These are phyloP conservation scores for Thermothielavioides terrestris DNA, from an alignment of 495 filamentous ascomycete genomes.

Conservation along the genomic window DNA sequence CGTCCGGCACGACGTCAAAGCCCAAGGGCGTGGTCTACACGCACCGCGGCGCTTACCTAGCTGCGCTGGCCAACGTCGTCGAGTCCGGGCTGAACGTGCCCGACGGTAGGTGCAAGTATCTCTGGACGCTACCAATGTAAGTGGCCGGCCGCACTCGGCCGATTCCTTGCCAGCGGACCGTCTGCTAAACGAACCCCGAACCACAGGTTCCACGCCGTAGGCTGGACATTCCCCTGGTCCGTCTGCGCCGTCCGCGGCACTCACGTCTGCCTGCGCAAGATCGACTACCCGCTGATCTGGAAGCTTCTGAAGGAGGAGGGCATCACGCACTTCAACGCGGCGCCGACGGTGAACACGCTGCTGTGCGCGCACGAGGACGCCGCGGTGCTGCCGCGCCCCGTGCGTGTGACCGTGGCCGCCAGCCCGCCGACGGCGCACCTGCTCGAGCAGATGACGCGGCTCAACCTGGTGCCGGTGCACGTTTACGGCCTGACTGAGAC, in stretches of 20 bases:
- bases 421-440: constrained; percentile 80
- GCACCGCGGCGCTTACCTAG: constrained; percentile 79
- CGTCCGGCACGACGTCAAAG: constrained; percentile 81
- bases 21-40: constrained; percentile 95
- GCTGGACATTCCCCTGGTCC: constrained; percentile 85
- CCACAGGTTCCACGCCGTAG: constrained; percentile 73
- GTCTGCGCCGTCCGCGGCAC: constrained; percentile 87
- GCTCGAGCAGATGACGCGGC: constrained; percentile 76
- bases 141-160: background rate
- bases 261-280: constrained; percentile 89
- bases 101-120: constrained; percentile 61
- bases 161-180: background rate
- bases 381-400: constrained; percentile 54
- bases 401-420: constrained; percentile 87
- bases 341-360: constrained; percentile 91
- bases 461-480: constrained; percentile 88
- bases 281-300: constrained; percentile 94
- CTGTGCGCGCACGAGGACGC: constrained; percentile 73
- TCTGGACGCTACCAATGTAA: constrained; percentile 87
- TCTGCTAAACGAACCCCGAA: background rate
- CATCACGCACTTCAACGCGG: constrained; percentile 92
- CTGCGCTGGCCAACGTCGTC: constrained; percentile 73
- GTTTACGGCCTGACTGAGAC: constrained; percentile 94
- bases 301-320: constrained; percentile 68
- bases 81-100: constrained; percentile 75